Percentiles rank a stretch among this genome's conserved stretches.
phyloP scores from a whole-genome alignment of 1,139 yeast genomes.

The Sugiyamaella grinbergsii region DNA sequence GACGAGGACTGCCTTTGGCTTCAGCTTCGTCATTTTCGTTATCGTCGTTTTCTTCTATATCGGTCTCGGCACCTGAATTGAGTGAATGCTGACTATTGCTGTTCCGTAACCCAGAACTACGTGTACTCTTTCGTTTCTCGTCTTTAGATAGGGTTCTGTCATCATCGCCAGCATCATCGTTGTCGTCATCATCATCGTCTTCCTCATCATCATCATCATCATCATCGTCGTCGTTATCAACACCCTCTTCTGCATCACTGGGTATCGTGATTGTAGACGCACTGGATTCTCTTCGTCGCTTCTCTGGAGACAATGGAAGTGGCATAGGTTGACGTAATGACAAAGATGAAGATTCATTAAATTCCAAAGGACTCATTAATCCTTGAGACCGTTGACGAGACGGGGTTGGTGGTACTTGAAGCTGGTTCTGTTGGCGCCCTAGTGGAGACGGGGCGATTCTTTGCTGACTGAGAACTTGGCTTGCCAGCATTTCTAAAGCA shows the following conservation, averaged over 20 bases:
- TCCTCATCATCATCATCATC: conserved; percentile 15
- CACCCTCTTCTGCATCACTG: conserved; percentile 28
- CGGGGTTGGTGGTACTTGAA: conserved; percentile 18
- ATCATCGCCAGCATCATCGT: neutral
- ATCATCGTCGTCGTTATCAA: conserved; percentile 22
- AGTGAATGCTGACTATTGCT: neutral
- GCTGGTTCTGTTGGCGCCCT: conserved; percentile 18
- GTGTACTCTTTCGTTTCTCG: neutral
- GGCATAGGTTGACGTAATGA: conserved; percentile 14
- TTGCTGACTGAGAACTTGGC: conserved; percentile 25
- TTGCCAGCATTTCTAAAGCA: conserved; percentile 31
- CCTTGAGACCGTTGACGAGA: conserved; percentile 27
- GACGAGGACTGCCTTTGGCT: conserved; percentile 21
- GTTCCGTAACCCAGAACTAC: conserved; percentile 2
- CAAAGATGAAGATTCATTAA: conserved; percentile 16
- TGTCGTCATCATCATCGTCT: conserved; percentile 23
- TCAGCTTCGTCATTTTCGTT: conserved; percentile 21
- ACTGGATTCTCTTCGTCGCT: conserved; percentile 41
- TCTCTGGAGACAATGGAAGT: conserved; percentile 24
- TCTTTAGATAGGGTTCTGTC: neutral
- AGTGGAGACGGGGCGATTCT: conserved; percentile 18
- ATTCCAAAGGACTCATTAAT: conserved; percentile 33
- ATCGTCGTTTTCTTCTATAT: conserved; percentile 14
- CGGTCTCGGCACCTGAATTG: conserved; percentile 9
- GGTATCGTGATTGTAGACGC: conserved; percentile 42